These are phyloP conservation scores for Drechslerella stenobrocha DNA, from an alignment of 2,329 filamentous ascomycete species.

Conservation along the genomic window DNA sequence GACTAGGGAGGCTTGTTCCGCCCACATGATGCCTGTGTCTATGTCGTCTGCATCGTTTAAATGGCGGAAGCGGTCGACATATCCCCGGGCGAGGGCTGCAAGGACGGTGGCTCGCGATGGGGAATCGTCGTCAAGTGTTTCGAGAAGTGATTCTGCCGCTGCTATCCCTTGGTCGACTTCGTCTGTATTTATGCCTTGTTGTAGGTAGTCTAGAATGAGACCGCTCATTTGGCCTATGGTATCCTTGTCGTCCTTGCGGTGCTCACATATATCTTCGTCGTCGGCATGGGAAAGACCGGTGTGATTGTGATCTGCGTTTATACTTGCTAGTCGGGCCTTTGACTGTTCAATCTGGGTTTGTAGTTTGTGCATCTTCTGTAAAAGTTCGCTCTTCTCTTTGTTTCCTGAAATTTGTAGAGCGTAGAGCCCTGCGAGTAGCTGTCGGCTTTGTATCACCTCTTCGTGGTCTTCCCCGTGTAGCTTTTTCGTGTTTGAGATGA, in stretches of 20 bases:
- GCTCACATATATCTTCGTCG: background rate
- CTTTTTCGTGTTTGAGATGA: background rate
- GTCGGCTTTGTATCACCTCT: background rate
- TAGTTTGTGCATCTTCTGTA: slow-evolving; percentile 1
- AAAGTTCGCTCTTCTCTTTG: background rate
- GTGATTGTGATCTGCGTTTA: background rate
- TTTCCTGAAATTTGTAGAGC: background rate
- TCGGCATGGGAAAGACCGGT: background rate
- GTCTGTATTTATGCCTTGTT: background rate
- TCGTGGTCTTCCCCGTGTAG: background rate
- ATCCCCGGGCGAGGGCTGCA: slow-evolving; percentile 1
- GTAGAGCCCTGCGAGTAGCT: slow-evolving; percentile 6
- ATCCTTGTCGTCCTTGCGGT: background rate
- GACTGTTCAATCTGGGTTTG: slow-evolving; percentile 7
- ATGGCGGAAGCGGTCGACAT: background rate
- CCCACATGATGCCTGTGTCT: slow-evolving; percentile 18
- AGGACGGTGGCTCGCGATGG: slow-evolving; percentile 7
- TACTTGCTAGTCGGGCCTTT: background rate
- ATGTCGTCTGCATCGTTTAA: slow-evolving; percentile 12
- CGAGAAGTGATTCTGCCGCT: slow-evolving; percentile 7
- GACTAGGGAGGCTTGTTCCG: slow-evolving; percentile 9
- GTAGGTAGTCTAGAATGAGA: background rate
- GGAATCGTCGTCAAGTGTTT: slow-evolving; percentile 10
- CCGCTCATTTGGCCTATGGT: background rate
- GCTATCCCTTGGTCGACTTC: background rate